Evolutionary conservation across 1,139 yeast genomes (phyloP).

Genomic region (Ashbya aceris): DNA sequence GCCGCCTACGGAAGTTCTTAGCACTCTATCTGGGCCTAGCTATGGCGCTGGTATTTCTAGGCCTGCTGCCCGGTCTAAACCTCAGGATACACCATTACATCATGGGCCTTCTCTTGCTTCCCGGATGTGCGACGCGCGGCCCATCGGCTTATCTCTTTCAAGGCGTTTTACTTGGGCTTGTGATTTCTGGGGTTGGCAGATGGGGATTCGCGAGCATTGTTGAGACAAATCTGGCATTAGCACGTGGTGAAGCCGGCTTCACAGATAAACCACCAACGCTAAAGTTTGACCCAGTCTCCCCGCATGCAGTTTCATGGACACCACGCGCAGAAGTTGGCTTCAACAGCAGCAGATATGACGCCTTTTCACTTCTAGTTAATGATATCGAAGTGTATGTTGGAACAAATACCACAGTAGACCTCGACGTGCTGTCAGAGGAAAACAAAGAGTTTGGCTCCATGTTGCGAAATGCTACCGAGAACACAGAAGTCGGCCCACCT

Average conservation of each 20-base stretch:
- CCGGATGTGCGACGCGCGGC: slow-evolving; percentile 81
- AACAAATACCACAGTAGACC: slow-evolving; percentile 34
- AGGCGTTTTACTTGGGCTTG: slow-evolving; percentile 73
- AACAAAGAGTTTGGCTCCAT: slow-evolving; percentile 30
- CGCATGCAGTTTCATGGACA: slow-evolving; percentile 23
- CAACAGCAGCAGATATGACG: slow-evolving; percentile 25
- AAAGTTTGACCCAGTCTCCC: slow-evolving; percentile 14
- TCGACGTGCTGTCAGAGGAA: slow-evolving; percentile 33
- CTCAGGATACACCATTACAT: slow-evolving; percentile 86
- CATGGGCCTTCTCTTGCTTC: slow-evolving; percentile 64
- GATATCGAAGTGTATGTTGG: slow-evolving; percentile 75
- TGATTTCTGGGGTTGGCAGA: slow-evolving; percentile 75
- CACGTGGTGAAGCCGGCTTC: slow-evolving; percentile 70
- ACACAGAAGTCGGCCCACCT: slow-evolving; percentile 23
- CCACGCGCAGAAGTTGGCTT: slow-evolving; percentile 6
- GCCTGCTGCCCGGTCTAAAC: slow-evolving; percentile 57
- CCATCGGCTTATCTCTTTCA: slow-evolving; percentile 63
- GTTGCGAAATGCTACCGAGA: slow-evolving; percentile 18
- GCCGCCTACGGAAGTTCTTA: slow-evolving; percentile 53
- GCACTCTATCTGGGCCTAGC: slow-evolving; percentile 43
- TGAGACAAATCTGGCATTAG: slow-evolving; percentile 60
- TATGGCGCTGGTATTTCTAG: slow-evolving; percentile 38
- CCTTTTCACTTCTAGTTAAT: slow-evolving; percentile 59
- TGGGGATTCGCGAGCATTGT: slow-evolving; percentile 93
- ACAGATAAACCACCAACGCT: slow-evolving; percentile 48